A percentile compares a stretch with the other conserved stretches of the same genome.
Evolutionary conservation across 257 asterid species (phyloP).

Genomic region (Solanum sejunctum): DNA sequence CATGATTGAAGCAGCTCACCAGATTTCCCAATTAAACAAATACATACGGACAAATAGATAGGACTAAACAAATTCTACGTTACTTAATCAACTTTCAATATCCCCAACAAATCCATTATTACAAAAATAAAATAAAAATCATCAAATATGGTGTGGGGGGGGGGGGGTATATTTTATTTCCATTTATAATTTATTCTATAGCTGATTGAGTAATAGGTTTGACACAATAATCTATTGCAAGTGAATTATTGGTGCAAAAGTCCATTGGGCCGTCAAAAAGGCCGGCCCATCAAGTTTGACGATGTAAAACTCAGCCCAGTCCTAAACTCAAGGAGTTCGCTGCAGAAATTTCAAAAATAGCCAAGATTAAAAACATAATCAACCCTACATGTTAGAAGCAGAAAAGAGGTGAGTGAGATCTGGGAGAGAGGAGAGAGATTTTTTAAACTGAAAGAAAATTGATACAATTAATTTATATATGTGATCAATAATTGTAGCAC

Average conservation of each 20-base stretch:
- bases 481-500: too few species aligned
- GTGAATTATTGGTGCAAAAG: background rate
- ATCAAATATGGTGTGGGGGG: background rate
- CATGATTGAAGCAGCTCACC: conserved; percentile 11
- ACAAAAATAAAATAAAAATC: background rate
- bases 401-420: too few species aligned
- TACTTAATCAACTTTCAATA: background rate
- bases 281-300: background rate
- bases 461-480: too few species aligned
- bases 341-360: too few species aligned
- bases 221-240: background rate
- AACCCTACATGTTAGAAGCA: too few species aligned
- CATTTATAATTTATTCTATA: background rate
- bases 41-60: background rate
- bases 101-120: background rate
- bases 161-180: background rate
- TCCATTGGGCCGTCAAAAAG: background rate
- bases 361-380: too few species aligned
- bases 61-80: background rate
- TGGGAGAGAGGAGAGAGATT: too few species aligned
- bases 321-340: background rate
- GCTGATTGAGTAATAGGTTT: background rate
- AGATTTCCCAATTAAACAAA: background rate
- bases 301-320: background rate
- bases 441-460: too few species aligned